Evolutionary conservation across 345 rosid genomes (phyloP), one percentile per base, ranked within the genome.

Genomic region (Isatis tinctoria): DNA sequence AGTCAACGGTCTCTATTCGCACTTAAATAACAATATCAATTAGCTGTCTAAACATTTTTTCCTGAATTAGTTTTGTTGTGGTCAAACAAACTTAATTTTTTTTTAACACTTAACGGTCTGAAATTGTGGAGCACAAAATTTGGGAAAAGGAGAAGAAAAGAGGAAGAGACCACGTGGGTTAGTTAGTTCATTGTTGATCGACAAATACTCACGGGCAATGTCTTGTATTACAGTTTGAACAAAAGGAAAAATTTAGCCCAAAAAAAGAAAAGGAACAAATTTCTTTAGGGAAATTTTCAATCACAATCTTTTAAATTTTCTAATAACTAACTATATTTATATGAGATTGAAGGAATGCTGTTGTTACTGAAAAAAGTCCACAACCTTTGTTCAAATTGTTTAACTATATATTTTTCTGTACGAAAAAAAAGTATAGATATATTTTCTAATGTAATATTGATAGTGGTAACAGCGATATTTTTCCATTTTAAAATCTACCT

Each of bases 101-200:
- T n/a, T n/a, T 24, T 24, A n/a, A 33, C 58, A 10, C 44, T 10
- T 26, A 49, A 49, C 20, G 39, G 51, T 49, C 22, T 27, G 9
- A 53, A 52, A 64, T 32, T 73, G 47, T 73, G 70, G 52, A 65
- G 18, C 37, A 30, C 56, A 13, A 64, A 1, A 64, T 33, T 45
- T 28, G 44, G 35, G 11, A 47, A 60, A 62, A 28, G 8, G 32
- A 17, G 67, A 51, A 37, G 52, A 72, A 61, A 72, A 61, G 62
- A 51, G 69, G 62, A 49, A 43, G 61, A 47, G 17, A 39, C 6
- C 75, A 72, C 68, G 61, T 61, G 75, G 53, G 54, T 26, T 22
- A 18, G 33, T 35, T 66, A 18, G 33, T 35, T 66, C 35, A 39
- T 35, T 22, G 32, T 51, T 52, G 61, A n/a, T 71, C 39, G 75